Percentiles rank a stretch among this genome's conserved stretches.
Evolutionary conservation across 345 rosid genomes (phyloP).

Genomic region (Gossypium rotundifolium): DNA sequence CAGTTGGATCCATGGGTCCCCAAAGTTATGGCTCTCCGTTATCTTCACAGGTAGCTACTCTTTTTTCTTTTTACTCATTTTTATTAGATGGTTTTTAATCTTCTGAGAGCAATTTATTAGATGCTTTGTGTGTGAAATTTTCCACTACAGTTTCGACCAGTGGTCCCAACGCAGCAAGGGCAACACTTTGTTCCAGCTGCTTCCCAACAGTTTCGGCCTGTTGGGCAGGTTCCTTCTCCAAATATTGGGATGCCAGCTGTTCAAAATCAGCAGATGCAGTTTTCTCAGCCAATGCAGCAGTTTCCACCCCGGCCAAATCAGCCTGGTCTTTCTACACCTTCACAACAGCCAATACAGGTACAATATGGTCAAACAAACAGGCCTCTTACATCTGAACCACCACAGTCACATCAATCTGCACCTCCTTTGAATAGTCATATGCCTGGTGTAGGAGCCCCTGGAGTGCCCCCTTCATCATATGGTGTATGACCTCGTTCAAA

Average conservation of each 20-base stretch:
- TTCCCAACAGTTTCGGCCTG: conserved; percentile 72
- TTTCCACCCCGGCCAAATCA: conserved; percentile 68
- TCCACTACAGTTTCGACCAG: conserved; percentile 59
- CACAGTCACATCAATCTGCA: conserved; percentile 45
- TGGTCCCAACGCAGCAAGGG: conserved; percentile 55
- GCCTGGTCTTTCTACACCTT: conserved; percentile 50
- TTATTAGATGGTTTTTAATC: background rate
- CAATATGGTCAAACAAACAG: conserved; percentile 55
- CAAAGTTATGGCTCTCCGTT: conserved; percentile 22
- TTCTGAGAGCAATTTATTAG: conserved; percentile 5
- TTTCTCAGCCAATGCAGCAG: conserved; percentile 67
- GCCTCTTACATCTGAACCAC: conserved; percentile 49
- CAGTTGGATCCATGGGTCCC: conserved; percentile 33
- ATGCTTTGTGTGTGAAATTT: conserved; percentile 5
- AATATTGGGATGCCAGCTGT: conserved; percentile 43
- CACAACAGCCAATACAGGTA: conserved; percentile 51
- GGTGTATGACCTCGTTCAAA: conserved; percentile 33
- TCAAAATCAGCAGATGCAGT: conserved; percentile 58
- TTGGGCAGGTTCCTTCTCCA: conserved; percentile 55
- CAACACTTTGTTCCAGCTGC: conserved; percentile 53
- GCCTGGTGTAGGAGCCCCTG: conserved; percentile 49
- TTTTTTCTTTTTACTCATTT: background rate
- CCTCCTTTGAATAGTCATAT: conserved; percentile 30
- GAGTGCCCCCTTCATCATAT: conserved; percentile 49
- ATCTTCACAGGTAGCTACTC: conserved; percentile 19